Conservation (phyloP, 2,329 filamentous ascomycete species). For the Ophiocordyceps sinensis region DNA sequence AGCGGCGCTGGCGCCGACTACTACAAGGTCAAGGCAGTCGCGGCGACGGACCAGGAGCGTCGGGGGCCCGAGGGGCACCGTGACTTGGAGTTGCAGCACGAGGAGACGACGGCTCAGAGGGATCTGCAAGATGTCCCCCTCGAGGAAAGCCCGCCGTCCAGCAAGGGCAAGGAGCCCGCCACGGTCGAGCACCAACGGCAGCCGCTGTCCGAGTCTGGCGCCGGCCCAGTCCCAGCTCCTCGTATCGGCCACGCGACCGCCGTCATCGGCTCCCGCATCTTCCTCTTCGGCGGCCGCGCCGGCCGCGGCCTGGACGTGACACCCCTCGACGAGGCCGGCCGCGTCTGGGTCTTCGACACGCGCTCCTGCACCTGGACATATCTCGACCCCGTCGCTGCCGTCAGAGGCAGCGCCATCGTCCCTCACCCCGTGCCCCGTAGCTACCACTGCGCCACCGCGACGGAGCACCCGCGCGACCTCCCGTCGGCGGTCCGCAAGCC, state of each 20-base stretch:
- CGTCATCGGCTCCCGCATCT: conserved; percentile 54
- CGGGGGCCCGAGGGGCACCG: not conserved
- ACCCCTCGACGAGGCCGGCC: conserved; percentile 58
- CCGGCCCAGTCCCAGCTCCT: conserved; percentile 42
- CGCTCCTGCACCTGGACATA: conserved; percentile 47
- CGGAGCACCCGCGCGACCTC: conserved; percentile 41
- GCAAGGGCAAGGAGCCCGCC: conserved; percentile 26
- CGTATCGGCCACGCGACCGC: conserved; percentile 62
- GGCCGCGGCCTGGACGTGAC: conserved; percentile 52
- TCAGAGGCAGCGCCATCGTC: conserved; percentile 21
- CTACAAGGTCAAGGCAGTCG: conserved; percentile 36
- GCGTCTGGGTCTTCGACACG: conserved; percentile 64
- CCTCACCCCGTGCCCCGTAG: conserved; percentile 49
- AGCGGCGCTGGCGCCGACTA: conserved; percentile 45
- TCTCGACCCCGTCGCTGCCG: conserved; percentile 40
- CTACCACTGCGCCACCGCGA: conserved; percentile 51
- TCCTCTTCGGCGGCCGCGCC: conserved; percentile 68
- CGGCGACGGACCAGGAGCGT: conserved; percentile 18
- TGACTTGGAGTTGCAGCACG: conserved; percentile 1
- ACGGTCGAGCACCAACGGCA: conserved; percentile 6
- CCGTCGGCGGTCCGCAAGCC: conserved; percentile 17
- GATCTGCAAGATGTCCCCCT: conserved; percentile 22
- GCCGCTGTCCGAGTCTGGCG: conserved; percentile 14
- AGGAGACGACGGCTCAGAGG: conserved; percentile 13
- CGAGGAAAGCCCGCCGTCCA: conserved; percentile 8